These are phyloP conservation scores for Alternaria sp. DNA, from an alignment of 2,329 filamentous ascomycete genomes.

Conservation along the genomic window DNA sequence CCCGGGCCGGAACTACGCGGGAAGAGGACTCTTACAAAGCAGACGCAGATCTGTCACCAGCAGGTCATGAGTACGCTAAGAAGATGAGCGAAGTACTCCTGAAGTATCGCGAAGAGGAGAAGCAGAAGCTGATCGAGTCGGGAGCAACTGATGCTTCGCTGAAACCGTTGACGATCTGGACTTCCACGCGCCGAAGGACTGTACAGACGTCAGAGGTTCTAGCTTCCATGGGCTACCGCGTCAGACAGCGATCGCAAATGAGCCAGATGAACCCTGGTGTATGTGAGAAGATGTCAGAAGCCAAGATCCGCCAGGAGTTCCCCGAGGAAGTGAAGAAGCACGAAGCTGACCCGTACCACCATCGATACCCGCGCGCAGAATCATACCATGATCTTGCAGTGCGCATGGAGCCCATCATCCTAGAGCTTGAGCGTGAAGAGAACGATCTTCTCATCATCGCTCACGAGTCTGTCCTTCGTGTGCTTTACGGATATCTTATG, in stretches of 20 bases:
- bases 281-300: slow-evolving; percentile 90
- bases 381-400: slow-evolving; percentile 99
- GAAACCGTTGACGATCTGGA: slow-evolving; percentile 90
- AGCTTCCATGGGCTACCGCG: slow-evolving; percentile 79
- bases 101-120: slow-evolving; percentile 82
- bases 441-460: slow-evolving; percentile 98
- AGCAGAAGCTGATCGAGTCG: slow-evolving; percentile 69
- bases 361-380: slow-evolving; percentile 94
- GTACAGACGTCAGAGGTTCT: slow-evolving; percentile 87
- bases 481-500: slow-evolving; percentile 98
- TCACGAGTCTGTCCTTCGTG: slow-evolving; percentile 95
- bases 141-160: slow-evolving; percentile 72
- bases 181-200: slow-evolving; percentile 86
- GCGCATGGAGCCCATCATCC: slow-evolving; percentile 93
- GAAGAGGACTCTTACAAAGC: slow-evolving; percentile 92
- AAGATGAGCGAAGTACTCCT: slow-evolving; percentile 75
- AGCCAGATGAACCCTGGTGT: slow-evolving; percentile 96
- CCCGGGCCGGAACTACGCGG: slow-evolving; percentile 81
- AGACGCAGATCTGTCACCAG: slow-evolving; percentile 81
- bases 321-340: slow-evolving; percentile 93
- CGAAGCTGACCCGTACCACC: slow-evolving; percentile 93
- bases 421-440: slow-evolving; percentile 95
- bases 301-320: slow-evolving; percentile 78
- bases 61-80: slow-evolving; percentile 78
- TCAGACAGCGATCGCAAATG: slow-evolving; percentile 93